Conservation (phyloP, 2,329 filamentous ascomycete species). For the Shiraia sp. region DNA sequence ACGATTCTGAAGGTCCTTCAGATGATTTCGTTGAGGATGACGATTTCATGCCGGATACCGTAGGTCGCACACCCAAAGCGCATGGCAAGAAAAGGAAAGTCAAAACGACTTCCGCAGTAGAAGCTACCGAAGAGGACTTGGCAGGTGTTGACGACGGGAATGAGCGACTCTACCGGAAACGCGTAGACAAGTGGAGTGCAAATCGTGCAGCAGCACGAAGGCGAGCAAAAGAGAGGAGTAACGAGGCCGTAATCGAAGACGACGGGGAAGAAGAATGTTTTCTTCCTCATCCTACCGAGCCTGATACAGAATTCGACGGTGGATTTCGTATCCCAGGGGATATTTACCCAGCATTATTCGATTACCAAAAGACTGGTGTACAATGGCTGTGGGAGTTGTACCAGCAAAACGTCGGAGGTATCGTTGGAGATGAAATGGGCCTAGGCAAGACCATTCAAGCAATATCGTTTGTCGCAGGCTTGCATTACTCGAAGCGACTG, state of each 20-base stretch:
- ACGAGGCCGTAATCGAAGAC: constrained; percentile 29
- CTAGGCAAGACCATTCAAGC: constrained; percentile 90
- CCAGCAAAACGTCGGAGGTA: constrained; percentile 86
- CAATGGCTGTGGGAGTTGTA: constrained; percentile 96
- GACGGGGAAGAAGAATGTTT: constrained; percentile 70
- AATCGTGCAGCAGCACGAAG: constrained; percentile 64
- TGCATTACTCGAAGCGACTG: constrained; percentile 89
- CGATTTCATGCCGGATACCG: constrained; percentile 27
- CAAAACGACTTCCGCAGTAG: constrained; percentile 22
- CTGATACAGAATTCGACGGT: constrained; percentile 75
- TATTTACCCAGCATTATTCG: constrained; percentile 88
- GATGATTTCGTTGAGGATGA: constrained; percentile 43
- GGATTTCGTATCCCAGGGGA: constrained; percentile 85
- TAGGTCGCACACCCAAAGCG: constrained; percentile 46
- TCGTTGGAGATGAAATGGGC: constrained; percentile 97
- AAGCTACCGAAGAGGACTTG: constrained; percentile 56
- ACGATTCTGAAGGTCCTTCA: constrained; percentile 43
- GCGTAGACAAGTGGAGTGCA: constrained; percentile 75
- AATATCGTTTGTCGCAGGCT: constrained; percentile 81
- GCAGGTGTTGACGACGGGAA: constrained; percentile 84
- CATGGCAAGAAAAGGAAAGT: constrained; percentile 34
- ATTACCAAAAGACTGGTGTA: constrained; percentile 96
- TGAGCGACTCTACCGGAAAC: constrained; percentile 75
- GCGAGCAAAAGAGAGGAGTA: constrained; percentile 46
- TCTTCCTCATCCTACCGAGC: constrained; percentile 79